A percentile compares a stretch with the other conserved stretches of the same genome.
phyloP scores from a whole-genome alignment of 345 rosid genomes.

The Acer yangbiense region DNA sequence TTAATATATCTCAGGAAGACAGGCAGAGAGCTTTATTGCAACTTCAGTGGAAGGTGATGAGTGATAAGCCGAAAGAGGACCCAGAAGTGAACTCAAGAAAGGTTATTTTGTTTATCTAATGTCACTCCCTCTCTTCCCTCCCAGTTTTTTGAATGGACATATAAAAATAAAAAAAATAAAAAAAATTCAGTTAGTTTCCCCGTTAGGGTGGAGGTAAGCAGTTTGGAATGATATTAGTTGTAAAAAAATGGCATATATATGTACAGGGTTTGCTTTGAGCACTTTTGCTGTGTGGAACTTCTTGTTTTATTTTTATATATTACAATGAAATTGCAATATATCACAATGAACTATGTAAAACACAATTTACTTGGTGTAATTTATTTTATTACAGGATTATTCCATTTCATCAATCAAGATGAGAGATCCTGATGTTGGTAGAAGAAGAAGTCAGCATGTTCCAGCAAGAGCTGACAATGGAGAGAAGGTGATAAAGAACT shows the following conservation, averaged over 20 bases:
- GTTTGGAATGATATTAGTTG: neutral
- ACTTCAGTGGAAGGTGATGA: constrained; percentile 90
- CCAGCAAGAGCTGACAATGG: constrained; percentile 37
- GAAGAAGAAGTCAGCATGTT: constrained; percentile 44
- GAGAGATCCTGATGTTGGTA: constrained; percentile 47
- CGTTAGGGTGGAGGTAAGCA: neutral
- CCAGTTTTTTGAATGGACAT: neutral
- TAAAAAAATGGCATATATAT: neutral
- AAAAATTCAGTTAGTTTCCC: neutral
- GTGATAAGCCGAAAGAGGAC: constrained; percentile 77
- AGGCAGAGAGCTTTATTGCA: constrained; percentile 86
- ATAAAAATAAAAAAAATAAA: too few species aligned
- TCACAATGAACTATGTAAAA: neutral
- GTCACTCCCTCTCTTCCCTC: neutral
- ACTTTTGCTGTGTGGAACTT: constrained; percentile 1
- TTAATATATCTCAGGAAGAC: constrained; percentile 57
- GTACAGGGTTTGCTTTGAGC: constrained; percentile 9
- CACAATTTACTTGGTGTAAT: constrained; percentile 7
- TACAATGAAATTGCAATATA: constrained; percentile 6
- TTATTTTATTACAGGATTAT: constrained; percentile 46
- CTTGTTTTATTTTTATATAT: constrained; percentile 5
- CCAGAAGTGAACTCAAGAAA: constrained; percentile 72
- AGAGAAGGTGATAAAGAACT: constrained; percentile 48
- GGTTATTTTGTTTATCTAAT: constrained; percentile 40
- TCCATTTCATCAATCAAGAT: constrained; percentile 64